Evolutionary conservation across 345 rosid genomes (phyloP), one percentile per base, ranked within the genome.

Genomic region (Kandelia obovata): DNA sequence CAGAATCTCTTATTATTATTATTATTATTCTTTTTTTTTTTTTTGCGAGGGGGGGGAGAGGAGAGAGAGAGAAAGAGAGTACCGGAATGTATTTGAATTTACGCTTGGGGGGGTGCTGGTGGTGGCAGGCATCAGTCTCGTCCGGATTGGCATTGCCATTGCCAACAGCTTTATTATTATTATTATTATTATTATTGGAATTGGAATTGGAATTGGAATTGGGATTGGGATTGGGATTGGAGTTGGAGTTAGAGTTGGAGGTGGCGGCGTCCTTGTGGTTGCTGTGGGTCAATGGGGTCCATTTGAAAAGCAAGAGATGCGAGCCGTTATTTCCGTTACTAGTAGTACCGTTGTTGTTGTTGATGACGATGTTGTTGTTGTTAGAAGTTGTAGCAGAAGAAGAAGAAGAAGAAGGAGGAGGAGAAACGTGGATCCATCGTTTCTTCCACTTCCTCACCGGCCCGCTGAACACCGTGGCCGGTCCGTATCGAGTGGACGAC

Each of bases 391-490:
- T 43, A 43, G 49, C 15, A 13, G 49, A 43, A 43, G 47, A 2
- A 43, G 49, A 43, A 3, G 46, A 8, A 39, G 46, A 39, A 39
- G 46, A 30, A 25, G 25, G 30, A 15, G 70, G 66, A 7, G 89
- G 90, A 35, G 91, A 71, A 55, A 86, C 87, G 75, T 82, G 96
- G 82, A 92, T 82, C 99, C 99, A 95, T 81, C 86, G 82, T 90
- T 95, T 95, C 89, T 87, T 92, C 99, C 99, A 95, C 80, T 79
- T 92, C 82, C 99, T 86, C 28, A 95, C 98, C 69, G 94, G 97
- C 0, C 99, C 99, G 16, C 77, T 90, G 87, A 95, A 95, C 58
- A 92, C 98, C 65, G 97, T 86, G 9, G 99, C 78, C 49, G 99
- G 99, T 51, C 98, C 97, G 66, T 95, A 95, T 55, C 99, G 92